These are phyloP conservation scores for Eucalyptus cloeziana DNA, from an alignment of 345 rosid genomes.

Conservation along the genomic window DNA sequence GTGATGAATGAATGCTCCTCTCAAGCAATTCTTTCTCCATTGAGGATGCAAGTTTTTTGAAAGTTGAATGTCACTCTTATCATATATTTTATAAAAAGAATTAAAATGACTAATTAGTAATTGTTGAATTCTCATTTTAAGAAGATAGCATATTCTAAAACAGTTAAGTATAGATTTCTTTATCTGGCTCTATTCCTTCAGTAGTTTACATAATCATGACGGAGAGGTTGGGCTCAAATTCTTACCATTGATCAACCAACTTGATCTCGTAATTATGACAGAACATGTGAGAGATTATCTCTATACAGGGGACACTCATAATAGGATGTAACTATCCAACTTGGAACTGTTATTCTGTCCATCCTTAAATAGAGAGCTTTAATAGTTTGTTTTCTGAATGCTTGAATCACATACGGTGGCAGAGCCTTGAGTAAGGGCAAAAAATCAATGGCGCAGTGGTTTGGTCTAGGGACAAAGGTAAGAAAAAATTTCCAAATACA, in stretches of 20 bases:
- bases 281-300: neutral
- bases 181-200: neutral
- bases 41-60: neutral
- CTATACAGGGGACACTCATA: neutral
- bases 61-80: neutral
- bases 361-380: neutral
- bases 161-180: neutral
- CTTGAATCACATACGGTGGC: neutral
- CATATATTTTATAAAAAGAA: neutral
- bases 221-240: neutral
- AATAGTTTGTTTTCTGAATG: neutral
- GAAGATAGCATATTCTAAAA: neutral
- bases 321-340: neutral
- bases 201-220: neutral
- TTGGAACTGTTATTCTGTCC: neutral
- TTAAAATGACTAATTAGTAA: neutral
- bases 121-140: neutral
- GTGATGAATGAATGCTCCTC: neutral
- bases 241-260: neutral
- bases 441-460: neutral
- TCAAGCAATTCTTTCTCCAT: neutral
- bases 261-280: neutral
- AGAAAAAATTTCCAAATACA: neutral
- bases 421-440: neutral
- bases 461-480: neutral